Evolutionary conservation across 495 filamentous ascomycete species (phyloP), one percentile per base, ranked within the genome.

Genomic region (Talaromyces ruber): DNA sequence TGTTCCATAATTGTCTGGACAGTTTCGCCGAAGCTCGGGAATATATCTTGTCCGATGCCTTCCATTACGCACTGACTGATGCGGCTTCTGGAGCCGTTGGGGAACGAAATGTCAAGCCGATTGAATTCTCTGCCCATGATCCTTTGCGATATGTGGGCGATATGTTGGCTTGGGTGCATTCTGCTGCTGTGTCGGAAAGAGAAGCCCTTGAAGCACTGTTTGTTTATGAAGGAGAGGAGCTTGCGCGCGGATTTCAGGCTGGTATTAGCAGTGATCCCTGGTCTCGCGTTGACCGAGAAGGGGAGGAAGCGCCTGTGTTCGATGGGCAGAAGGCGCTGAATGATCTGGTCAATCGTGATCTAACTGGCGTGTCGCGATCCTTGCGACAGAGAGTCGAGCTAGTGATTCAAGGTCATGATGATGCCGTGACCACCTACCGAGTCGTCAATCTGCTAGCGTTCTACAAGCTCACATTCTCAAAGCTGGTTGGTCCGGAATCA

Each of bases 91-190:
- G 75, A 14, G 67, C 74, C 0, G 76, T 72, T 14, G 68, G 76
- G 2, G 76, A 82, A 55, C 68, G 65, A 14, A 81, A 82, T 5
- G 82, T 89, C 25, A 97, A 98, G 64, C 92, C 95, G 0, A 99
- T 99, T 65, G 95, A 99, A 70, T 82, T 97, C 52, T 89, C 86
- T 32, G 92, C 94, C 11, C 92, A 97, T 68, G 94, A 99, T 68
- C 88, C 91, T 12, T 75, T 99, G 14, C 82, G 94, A 34, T 99
- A 98, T 68, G 86, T 96, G 21, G 93, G 94, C 22, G 94, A 99
- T 70, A 98, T 99, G 93, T 82, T 98, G 16, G 94, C 94, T 6
- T 99, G 94, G 94, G 85, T 87, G 2, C 94, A 99, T 69, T 97
- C 95, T 1, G 88, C 92, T 6, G 85, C 93, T 0, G 94, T 98